Evolutionary conservation across 208 protist species (phyloP).

Genomic region (Acanthamoeba triangularis): DNA sequence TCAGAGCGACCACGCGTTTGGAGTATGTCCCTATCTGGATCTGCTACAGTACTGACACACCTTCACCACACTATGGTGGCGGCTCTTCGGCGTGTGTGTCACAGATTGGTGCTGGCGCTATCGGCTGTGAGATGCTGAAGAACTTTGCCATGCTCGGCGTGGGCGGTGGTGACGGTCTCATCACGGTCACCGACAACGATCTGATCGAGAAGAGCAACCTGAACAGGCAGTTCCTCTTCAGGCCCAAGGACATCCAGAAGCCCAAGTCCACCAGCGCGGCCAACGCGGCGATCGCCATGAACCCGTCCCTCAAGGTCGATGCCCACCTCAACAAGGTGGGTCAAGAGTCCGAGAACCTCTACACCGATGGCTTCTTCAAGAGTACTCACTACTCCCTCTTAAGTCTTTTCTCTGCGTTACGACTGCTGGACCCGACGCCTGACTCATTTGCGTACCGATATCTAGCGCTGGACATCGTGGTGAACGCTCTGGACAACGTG

Average conservation of each 20-base stretch:
- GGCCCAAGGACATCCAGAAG: slow-evolving; percentile 83
- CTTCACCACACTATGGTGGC: neutral
- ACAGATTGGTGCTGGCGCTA: slow-evolving; percentile 83
- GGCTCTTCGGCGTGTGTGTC: neutral
- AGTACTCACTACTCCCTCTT: slow-evolving; percentile 79
- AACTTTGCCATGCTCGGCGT: slow-evolving; percentile 90
- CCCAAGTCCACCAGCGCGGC: slow-evolving; percentile 97
- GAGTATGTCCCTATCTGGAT: neutral
- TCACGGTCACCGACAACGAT: slow-evolving; percentile 89
- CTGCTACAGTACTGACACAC: slow-evolving; percentile 38
- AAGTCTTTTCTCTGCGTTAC: neutral
- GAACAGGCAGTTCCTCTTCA: slow-evolving; percentile 91
- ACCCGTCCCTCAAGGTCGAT: slow-evolving; percentile 93
- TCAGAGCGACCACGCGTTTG: neutral
- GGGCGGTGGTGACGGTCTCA: slow-evolving; percentile 30
- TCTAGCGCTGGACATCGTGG: slow-evolving; percentile 94
- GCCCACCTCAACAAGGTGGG: slow-evolving; percentile 91
- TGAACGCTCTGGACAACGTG: slow-evolving; percentile 99
- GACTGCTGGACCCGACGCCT: too few species aligned
- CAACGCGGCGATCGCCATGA: slow-evolving; percentile 96
- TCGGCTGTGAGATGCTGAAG: slow-evolving; percentile 90
- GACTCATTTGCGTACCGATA: slow-evolving; percentile 8
- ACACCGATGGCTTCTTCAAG: slow-evolving; percentile 98
- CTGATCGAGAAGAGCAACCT: slow-evolving; percentile 90
- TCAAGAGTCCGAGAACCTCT: slow-evolving; percentile 96